Percentiles rank a stretch among this genome's conserved stretches.
Conservation (phyloP, 1,139 yeast species). For the Lodderomyces metapsilosis region DNA sequence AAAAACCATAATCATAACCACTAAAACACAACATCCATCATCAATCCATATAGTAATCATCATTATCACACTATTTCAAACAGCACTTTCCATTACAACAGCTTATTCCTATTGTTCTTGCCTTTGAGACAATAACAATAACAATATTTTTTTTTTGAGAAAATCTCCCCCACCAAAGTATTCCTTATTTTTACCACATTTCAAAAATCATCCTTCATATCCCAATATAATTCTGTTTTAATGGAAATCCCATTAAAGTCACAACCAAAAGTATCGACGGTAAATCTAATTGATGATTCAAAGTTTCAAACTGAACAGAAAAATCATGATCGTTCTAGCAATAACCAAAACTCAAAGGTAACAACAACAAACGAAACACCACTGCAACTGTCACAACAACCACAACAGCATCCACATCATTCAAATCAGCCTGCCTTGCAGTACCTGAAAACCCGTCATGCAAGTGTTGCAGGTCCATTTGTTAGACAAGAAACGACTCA, state of each 20-base stretch:
- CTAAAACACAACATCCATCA: no score
- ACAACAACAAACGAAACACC: conserved; percentile 1
- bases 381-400: conserved; percentile 1
- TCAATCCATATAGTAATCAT: no score
- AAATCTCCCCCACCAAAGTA: no score
- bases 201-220: no score
- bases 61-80: no score
- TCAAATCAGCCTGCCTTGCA: neutral
- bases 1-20: no score
- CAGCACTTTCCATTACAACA: no score
- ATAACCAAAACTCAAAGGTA: conserved; percentile 2
- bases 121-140: no score
- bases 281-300: conserved; percentile 30
- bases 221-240: no score
- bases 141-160: no score
- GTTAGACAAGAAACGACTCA: neutral
- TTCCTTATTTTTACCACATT: no score
- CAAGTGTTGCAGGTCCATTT: conserved; percentile 1
- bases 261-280: conserved; percentile 42
- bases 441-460: neutral
- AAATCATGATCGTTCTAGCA: conserved; percentile 4
- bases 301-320: conserved; percentile 18
- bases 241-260: conserved; percentile 49
- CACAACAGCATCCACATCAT: conserved; percentile 3
- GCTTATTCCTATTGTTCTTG: no score